Evolutionary conservation across 2,329 filamentous ascomycete genomes (phyloP), one percentile per base, ranked within the genome.

Genomic region (Aspergillus melleus): DNA sequence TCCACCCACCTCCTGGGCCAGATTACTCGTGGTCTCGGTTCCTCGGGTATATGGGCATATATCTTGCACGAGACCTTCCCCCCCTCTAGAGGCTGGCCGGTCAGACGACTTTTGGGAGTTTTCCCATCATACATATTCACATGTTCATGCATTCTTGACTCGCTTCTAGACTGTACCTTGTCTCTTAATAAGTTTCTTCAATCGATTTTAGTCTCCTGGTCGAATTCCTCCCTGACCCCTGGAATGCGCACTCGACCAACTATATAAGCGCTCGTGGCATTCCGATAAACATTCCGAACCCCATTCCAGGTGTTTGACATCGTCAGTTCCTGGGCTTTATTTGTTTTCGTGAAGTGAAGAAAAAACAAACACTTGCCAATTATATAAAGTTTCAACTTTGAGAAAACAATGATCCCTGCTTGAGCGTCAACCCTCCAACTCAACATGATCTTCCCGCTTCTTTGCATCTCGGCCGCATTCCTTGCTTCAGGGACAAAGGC

Each of bases 201-300:
- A 42, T n/a, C 4, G 16, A 14, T 8, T 42, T n/a, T 42, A 42
- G 36, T 42, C 36, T 6, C 12, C 12, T n/a, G 6, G 36, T n/a
- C 36, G 52, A 61, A 61, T 51, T 54, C 52, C 54, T 51, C 46
- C 29, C 54, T 44, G 52, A 46, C 47, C 46, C 49, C 49, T 57
- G 66, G 64, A 65, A 67, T 67, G 64, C 57, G 49, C 60, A 55
- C 57, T 68, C 53, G 57, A 63, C 59, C 54, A 39, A 52, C 46
- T 70, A 70, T 71, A 67, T 66, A 72, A 68, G 62, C 64, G 58
- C 64, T 56, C 55, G 64, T 66, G 55, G 55, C 67, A 74, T 74
- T 71, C 71, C 64, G 39, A 62, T 68, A 61, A 67, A 66, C 71
- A 74, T 60, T 65, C 64, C 55, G 14, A 42, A 62, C 65, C 60